Percentiles rank a stretch among this genome's conserved stretches.
Evolutionary conservation across 345 rosid species (phyloP).

Genomic region (Camelina hispida): DNA sequence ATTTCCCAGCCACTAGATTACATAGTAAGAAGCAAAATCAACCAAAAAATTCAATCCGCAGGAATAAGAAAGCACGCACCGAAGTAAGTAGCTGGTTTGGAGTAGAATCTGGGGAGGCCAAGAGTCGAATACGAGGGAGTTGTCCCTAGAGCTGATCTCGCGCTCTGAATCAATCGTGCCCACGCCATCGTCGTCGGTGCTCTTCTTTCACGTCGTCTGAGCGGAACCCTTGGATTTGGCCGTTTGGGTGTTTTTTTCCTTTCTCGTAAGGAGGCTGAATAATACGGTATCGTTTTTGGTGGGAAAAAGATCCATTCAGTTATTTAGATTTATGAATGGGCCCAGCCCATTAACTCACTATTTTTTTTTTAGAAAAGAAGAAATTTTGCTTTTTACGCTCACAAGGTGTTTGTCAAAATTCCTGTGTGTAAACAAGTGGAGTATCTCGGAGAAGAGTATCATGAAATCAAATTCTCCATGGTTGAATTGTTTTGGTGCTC

Average conservation of each 20-base stretch:
- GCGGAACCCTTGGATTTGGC: not conserved
- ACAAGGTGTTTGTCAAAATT: slow-evolving; percentile 7
- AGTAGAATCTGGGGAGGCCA: slow-evolving; percentile 62
- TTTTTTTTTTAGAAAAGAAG: not conserved
- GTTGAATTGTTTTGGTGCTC: not conserved
- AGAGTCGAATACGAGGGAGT: slow-evolving; percentile 29
- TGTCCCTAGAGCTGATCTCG: slow-evolving; percentile 34
- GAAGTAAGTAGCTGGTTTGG: slow-evolving; percentile 55
- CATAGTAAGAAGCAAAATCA: not conserved
- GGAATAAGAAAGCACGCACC: slow-evolving; percentile 42
- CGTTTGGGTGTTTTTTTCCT: not conserved
- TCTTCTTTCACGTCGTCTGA: slow-evolving; percentile 11
- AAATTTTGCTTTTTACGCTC: not conserved
- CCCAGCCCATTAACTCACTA: slow-evolving; percentile 17
- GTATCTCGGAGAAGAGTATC: not conserved
- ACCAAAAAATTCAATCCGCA: not conserved
- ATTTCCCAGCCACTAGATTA: not conserved
- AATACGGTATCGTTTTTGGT: not conserved
- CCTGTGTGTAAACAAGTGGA: too few species aligned
- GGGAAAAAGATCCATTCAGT: not conserved
- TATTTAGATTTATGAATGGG: not conserved
- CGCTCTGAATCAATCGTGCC: slow-evolving; percentile 49
- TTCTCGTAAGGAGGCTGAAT: not conserved
- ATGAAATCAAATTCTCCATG: not conserved
- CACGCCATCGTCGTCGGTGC: slow-evolving; percentile 52